Conservation (phyloP, 116 monocot genomes). For the Posidonia oceanica region DNA sequence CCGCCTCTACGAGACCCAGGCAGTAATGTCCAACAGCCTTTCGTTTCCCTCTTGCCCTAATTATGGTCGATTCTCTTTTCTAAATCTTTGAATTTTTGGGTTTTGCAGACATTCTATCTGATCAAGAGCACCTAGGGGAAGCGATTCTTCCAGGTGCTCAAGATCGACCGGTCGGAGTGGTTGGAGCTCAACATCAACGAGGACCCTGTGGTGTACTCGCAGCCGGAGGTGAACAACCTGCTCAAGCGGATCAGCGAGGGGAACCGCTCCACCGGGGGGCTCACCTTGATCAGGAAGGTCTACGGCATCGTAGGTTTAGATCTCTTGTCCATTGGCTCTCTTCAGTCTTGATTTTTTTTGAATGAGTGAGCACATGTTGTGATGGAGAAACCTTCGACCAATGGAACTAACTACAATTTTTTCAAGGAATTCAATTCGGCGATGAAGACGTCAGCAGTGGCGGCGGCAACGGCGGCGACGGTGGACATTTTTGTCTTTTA, state of each 20-base stretch:
- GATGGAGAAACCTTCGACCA: too few relatives aligned
- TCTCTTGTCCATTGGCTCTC: background rate
- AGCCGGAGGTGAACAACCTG: conserved; percentile 75
- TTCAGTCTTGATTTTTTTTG: too few relatives aligned
- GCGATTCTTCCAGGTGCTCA: conserved; percentile 77
- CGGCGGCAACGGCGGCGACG: too few relatives aligned
- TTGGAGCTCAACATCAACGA: conserved; percentile 84
- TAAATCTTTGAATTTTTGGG: conserved; percentile 1
- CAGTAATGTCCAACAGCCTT: conserved; percentile 21
- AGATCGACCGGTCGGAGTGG: conserved; percentile 92
- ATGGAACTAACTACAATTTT: too few relatives aligned
- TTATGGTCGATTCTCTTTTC: background rate
- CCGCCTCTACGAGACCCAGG: conserved; percentile 94
- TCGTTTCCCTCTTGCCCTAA: background rate
- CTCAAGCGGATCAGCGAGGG: conserved; percentile 88
- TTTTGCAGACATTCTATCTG: conserved; percentile 75
- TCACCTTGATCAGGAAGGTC: conserved; percentile 68
- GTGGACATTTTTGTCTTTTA: too few relatives aligned
- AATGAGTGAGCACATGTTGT: too few relatives aligned
- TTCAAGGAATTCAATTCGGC: too few relatives aligned
- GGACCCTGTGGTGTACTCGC: conserved; percentile 85
- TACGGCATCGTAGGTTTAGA: conserved; percentile 78
- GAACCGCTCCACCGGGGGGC: conserved; percentile 87
- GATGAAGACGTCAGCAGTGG: too few relatives aligned
- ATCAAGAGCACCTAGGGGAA: conserved; percentile 66